Evolutionary conservation across 257 asterid species (phyloP), one percentile per base, ranked within the genome.

Genomic region (Rubia yunnanensis): DNA sequence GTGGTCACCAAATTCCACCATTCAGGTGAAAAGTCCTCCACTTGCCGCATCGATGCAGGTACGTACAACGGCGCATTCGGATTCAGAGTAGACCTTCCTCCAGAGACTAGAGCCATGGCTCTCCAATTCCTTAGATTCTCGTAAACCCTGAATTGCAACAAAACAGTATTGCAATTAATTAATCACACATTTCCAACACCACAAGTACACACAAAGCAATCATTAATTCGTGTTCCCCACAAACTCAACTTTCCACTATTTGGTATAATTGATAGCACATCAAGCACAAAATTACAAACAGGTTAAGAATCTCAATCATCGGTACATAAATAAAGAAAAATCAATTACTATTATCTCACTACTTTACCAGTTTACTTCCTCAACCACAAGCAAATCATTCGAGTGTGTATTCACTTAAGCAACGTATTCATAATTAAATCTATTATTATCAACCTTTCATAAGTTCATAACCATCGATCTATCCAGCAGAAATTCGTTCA

Each of bases 21-120:
- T 63, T 89, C 95, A 0, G 92, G 95, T 11, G 98, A 92, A 81
- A 87, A 92, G 54, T 92, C 98, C 83, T 87, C 98, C 72, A 92
- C 98, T 66, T 81, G 89, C 70, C 89, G 85, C 83, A 92, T 76
- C 1, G 81, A 84, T 6, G 95, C 86, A 24, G 98, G 98, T 57
- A 92, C 75, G 48, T 79, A 92, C 72, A 82, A 74, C 0, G 95
- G 95, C 0, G 98, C 98, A 65, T 92, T 83, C 2, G 98, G 98
- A 75, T 88, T 92, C 74, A 89, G 81, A 14, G 82, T 62, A 10
- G 96, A 92, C 70, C 94, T 79, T 72, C 85, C 75, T 39, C 96
- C 91, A 31, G 95, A 82, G n/a, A 89, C 96, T 48, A 92, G 57
- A 61, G 96, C 88, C 98, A 92, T 92, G 30, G 11, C 64, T 64